phyloP scores from a whole-genome alignment of 768 basidiomycete genomes.

The Exidia glandulosa region DNA sequence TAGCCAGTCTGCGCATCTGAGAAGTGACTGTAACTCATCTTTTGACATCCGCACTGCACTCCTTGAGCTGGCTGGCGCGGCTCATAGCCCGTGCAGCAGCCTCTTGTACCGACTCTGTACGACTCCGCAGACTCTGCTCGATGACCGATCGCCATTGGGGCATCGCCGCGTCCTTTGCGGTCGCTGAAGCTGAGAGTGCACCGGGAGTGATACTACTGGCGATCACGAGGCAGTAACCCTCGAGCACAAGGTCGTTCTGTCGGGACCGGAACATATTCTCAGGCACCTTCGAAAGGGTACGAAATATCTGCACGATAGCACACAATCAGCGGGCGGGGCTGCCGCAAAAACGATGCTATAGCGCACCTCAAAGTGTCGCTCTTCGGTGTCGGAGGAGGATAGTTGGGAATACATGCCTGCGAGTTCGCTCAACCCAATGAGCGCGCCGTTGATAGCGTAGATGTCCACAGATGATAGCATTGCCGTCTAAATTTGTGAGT shows the following conservation, averaged over 20 bases:
- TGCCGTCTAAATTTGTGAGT: conserved; percentile 9
- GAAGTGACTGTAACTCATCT: conserved; percentile 49
- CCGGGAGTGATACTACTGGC: conserved; percentile 47
- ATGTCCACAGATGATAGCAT: conserved; percentile 49
- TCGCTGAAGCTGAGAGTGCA: conserved; percentile 28
- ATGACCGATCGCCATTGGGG: conserved; percentile 60
- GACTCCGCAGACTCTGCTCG: conserved; percentile 62
- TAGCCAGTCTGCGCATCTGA: background rate
- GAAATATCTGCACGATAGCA: conserved; percentile 45
- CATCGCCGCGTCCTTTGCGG: conserved; percentile 29
- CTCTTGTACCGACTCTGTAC: conserved; percentile 54
- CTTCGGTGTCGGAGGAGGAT: background rate
- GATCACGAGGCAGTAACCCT: conserved; percentile 63
- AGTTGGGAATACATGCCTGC: conserved; percentile 22
- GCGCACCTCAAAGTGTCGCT: background rate
- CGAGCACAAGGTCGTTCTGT: conserved; percentile 60
- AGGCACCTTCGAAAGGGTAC: conserved; percentile 43
- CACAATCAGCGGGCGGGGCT: background rate
- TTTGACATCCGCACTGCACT: conserved; percentile 50
- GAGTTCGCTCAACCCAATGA: conserved; percentile 66
- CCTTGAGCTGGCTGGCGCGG: conserved; percentile 53
- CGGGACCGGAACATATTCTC: conserved; percentile 48
- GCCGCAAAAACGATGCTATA: background rate
- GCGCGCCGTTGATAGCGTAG: conserved; percentile 67
- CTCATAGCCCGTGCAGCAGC: conserved; percentile 63